phyloP scores from a whole-genome alignment of 2,329 filamentous ascomycete genomes.

The Colletotrichum godetiae region DNA sequence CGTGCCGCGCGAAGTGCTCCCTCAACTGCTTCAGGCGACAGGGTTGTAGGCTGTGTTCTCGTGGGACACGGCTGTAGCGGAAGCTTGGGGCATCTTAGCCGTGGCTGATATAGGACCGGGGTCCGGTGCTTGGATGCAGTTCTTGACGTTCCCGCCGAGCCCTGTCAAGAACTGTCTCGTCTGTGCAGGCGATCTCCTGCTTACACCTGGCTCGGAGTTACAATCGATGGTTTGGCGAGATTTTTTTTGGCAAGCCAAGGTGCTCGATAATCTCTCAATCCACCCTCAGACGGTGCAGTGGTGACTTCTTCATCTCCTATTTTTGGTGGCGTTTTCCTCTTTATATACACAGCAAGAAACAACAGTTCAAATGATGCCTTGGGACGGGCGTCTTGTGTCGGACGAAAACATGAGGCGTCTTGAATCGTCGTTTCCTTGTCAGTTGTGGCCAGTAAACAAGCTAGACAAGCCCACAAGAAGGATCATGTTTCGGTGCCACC shows the following conservation, averaged over 20 bases:
- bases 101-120: conserved; percentile 33
- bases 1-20: conserved; percentile 31
- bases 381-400: not conserved
- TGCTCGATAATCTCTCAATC: conserved; percentile 1
- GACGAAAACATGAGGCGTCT: conserved; percentile 12
- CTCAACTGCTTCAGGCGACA: conserved; percentile 17
- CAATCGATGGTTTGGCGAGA: conserved; percentile 11
- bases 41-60: conserved; percentile 22
- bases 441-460: conserved; percentile 19
- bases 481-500: conserved; percentile 7
- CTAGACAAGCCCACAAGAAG: conserved; percentile 3
- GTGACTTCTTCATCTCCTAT: conserved; percentile 14
- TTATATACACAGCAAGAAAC: not conserved
- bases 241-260: not conserved
- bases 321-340: conserved; percentile 11
- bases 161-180: conserved; percentile 24
- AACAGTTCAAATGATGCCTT: not conserved
- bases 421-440: conserved; percentile 4
- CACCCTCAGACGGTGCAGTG: not conserved
- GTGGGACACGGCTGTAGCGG: conserved; percentile 29
- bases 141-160: conserved; percentile 30
- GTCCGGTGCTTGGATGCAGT: conserved; percentile 12
- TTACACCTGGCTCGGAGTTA: conserved; percentile 5
- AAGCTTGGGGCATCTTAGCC: conserved; percentile 30
- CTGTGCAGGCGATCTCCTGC: conserved; percentile 33